Conservation (phyloP, 208 protist species). For the Lotmaria passim region DNA sequence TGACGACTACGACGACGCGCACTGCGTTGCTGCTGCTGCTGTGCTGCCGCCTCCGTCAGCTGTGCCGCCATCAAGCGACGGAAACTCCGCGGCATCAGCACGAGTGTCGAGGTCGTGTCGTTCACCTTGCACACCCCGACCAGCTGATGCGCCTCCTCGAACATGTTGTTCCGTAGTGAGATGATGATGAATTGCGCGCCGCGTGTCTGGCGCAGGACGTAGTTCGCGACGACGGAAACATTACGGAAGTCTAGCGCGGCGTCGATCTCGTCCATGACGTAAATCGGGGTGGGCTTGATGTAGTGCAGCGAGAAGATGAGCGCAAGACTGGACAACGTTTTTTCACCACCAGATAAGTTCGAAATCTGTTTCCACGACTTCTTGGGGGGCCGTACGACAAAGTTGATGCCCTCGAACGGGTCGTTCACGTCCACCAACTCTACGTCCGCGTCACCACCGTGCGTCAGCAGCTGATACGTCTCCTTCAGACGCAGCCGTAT, state of each 20-base stretch:
- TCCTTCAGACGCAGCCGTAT: conserved; percentile 99
- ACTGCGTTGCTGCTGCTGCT: conserved; percentile 5
- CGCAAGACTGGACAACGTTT: conserved; percentile 98
- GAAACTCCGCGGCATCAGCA: conserved; percentile 95
- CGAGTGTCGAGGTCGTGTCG: conserved; percentile 97
- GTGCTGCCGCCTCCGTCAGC: conserved; percentile 16
- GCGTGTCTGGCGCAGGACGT: conserved; percentile 97
- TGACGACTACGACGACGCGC: conserved; percentile 13
- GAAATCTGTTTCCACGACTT: conserved; percentile 99
- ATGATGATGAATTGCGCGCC: conserved; percentile 99
- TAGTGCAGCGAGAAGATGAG: conserved; percentile 99
- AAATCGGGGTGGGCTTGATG: conserved; percentile 99
- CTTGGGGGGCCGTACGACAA: conserved; percentile 99
- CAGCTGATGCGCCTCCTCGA: conserved; percentile 97
- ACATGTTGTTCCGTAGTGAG: conserved; percentile 98
- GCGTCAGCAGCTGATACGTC: conserved; percentile 99
- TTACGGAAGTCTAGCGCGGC: conserved; percentile 99
- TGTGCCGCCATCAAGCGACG: conserved; percentile 41
- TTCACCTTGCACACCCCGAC: conserved; percentile 99
- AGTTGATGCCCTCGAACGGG: conserved; percentile 98
- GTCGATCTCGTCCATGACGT: conserved; percentile 99
- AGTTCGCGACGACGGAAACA: conserved; percentile 99
- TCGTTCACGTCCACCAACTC: conserved; percentile 99
- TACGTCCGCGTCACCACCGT: conserved; percentile 99
- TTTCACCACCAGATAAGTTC: conserved; percentile 99